These are phyloP conservation scores for Thalassiosira hispida DNA, from an alignment of 352 stramenopile species.

Conservation along the genomic window DNA sequence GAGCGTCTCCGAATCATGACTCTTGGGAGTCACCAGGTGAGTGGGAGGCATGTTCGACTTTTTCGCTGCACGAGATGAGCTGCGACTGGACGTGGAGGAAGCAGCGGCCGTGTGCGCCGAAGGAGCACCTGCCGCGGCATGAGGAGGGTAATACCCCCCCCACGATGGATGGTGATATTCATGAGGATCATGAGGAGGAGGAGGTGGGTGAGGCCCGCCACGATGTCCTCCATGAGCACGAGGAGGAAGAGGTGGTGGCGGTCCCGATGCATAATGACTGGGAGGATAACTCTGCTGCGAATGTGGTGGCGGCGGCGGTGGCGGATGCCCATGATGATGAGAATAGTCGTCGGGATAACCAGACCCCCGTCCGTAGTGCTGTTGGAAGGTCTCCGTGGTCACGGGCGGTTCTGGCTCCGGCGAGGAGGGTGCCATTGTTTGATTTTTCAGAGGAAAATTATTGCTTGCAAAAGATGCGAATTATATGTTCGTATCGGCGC, in stretches of 20 bases:
- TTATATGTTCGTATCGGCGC: too few species aligned
- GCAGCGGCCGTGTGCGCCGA: background rate
- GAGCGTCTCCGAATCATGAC: constrained; percentile 24
- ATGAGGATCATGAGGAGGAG: background rate
- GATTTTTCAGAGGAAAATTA: background rate
- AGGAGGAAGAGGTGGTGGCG: constrained; percentile 3
- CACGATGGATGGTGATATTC: constrained; percentile 8
- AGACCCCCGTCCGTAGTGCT: constrained; percentile 31
- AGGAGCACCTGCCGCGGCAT: background rate
- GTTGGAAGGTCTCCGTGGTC: constrained; percentile 33
- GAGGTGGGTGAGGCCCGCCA: constrained; percentile 2
- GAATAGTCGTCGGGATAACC: constrained; percentile 24
- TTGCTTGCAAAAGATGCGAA: too few species aligned
- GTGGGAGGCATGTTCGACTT: constrained; percentile 11
- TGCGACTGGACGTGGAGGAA: constrained; percentile 3
- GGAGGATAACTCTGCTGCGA: constrained; percentile 21
- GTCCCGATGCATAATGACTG: constrained; percentile 1
- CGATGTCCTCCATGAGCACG: too few species aligned
- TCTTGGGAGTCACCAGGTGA: constrained; percentile 17
- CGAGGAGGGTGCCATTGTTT: background rate
- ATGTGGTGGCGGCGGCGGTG: constrained; percentile 7
- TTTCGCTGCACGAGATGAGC: background rate
- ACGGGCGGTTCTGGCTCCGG: background rate
- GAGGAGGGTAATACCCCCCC: constrained; percentile 22
- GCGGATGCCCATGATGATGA: constrained; percentile 19